phyloP scores from a whole-genome alignment of 495 filamentous ascomycete genomes.

The Penicillium pancosmium region DNA sequence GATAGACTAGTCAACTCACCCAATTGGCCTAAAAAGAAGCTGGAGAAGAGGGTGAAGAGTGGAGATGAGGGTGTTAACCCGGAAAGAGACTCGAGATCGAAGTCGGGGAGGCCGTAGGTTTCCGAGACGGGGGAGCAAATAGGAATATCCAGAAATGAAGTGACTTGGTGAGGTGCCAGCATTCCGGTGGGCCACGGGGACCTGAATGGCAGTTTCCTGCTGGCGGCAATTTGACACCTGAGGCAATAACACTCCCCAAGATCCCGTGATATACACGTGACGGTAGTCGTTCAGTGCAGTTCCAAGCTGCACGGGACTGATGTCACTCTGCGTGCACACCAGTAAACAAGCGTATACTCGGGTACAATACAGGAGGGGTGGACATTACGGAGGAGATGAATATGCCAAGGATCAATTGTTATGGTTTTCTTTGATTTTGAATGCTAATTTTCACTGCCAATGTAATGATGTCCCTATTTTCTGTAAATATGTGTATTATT shows the following conservation, averaged over 20 bases:
- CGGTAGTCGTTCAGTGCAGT: neutral
- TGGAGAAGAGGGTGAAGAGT: slow-evolving; percentile 30
- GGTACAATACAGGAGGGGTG: slow-evolving; percentile 18
- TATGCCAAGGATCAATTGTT: neutral
- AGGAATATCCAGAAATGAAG: slow-evolving; percentile 39
- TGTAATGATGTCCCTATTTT: too few species aligned
- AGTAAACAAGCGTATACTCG: slow-evolving; percentile 33
- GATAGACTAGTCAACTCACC: slow-evolving; percentile 24
- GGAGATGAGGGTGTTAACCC: slow-evolving; percentile 44
- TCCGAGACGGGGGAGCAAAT: slow-evolving; percentile 39
- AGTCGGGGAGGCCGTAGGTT: slow-evolving; percentile 35
- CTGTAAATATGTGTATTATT: too few species aligned
- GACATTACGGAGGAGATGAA: neutral
- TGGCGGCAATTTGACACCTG: slow-evolving; percentile 25
- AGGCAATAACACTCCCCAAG: slow-evolving; percentile 25
- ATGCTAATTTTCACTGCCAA: too few species aligned
- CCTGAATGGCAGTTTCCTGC: slow-evolving; percentile 29
- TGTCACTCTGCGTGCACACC: slow-evolving; percentile 33
- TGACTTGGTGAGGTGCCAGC: slow-evolving; percentile 46
- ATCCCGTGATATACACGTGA: slow-evolving; percentile 21
- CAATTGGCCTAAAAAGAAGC: slow-evolving; percentile 41
- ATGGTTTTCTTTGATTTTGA: too few species aligned
- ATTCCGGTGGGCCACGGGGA: slow-evolving; percentile 33
- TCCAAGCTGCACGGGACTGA: slow-evolving; percentile 27
- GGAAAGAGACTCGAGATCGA: slow-evolving; percentile 35